Conservation (phyloP, 2,329 filamentous ascomycete species). For the Ceratocystis huliohia region DNA sequence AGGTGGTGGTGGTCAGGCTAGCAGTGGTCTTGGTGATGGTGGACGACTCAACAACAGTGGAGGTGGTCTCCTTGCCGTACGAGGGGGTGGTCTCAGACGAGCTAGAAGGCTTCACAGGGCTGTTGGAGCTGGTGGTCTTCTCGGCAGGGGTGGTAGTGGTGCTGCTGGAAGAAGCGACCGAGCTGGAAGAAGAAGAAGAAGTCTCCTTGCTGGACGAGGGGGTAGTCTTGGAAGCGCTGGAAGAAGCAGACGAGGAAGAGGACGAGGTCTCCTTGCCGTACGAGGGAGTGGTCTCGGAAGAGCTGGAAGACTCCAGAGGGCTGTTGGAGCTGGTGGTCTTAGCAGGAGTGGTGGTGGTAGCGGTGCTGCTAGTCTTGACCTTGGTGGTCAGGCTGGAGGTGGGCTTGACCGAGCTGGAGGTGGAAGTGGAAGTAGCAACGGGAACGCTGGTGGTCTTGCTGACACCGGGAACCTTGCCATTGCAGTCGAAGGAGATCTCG, state of each 20-base stretch:
- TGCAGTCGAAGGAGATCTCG: conserved; percentile 63
- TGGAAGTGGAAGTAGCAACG: conserved; percentile 19
- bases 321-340: conserved; percentile 22
- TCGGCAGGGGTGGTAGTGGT: background rate
- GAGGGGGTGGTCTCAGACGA: conserved; percentile 12
- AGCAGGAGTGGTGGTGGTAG: background rate
- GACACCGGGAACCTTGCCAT: conserved; percentile 23
- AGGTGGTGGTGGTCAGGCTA: conserved; percentile 14
- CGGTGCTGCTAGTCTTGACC: conserved; percentile 10
- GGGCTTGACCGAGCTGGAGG: conserved; percentile 23
- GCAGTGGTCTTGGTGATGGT: conserved; percentile 24
- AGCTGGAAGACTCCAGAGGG: conserved; percentile 24
- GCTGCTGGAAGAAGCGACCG: background rate
- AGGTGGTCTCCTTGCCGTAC: conserved; percentile 21
- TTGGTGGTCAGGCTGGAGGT: conserved; percentile 21
- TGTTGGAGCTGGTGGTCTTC: conserved; percentile 15
- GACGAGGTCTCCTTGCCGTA: conserved; percentile 15
- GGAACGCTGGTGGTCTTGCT: conserved; percentile 1
- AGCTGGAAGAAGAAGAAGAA: too few species aligned
- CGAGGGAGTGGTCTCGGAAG: conserved; percentile 10
- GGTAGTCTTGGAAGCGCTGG: conserved; percentile 23
- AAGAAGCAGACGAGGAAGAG: too few species aligned
- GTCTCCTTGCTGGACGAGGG: conserved; percentile 15
- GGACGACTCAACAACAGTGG: conserved; percentile 24
- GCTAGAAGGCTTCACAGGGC: conserved; percentile 20